Conservation (phyloP, 225 moss, liverwort and hornwort species). For the Pseudisothecium myosuroides region DNA sequence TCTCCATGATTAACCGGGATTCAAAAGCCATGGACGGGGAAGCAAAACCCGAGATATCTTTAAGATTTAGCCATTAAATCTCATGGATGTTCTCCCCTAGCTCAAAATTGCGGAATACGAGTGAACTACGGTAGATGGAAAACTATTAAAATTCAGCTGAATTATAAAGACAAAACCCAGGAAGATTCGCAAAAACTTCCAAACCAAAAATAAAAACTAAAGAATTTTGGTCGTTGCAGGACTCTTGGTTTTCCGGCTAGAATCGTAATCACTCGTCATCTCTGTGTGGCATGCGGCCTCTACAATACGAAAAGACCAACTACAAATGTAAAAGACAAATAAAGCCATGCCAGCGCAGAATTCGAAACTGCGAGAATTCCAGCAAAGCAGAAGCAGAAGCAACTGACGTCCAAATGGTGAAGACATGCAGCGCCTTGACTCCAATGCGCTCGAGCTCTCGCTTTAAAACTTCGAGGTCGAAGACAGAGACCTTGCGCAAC, state of each 20-base stretch:
- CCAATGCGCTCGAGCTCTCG: conserved; percentile 35
- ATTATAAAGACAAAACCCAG: background rate
- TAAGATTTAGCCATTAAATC: background rate
- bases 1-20: background rate
- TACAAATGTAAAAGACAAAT: background rate
- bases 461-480: conserved; percentile 48
- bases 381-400: background rate
- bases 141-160: background rate
- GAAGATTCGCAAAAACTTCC: background rate
- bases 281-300: background rate
- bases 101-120: background rate
- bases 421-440: conserved; percentile 66
- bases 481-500: conserved; percentile 27
- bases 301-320: background rate
- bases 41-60: background rate
- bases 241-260: background rate
- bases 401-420: conserved; percentile 60
- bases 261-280: background rate
- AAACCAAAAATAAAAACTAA: background rate
- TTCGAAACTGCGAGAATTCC: background rate
- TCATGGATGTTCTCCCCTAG: background rate
- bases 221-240: background rate
- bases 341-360: background rate
- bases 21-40: background rate
- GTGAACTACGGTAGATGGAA: background rate